Percentiles rank a stretch among this genome's conserved stretches.
Conservation (phyloP, 2,329 filamentous ascomycete genomes). For the Scedosporium apiospermum region DNA sequence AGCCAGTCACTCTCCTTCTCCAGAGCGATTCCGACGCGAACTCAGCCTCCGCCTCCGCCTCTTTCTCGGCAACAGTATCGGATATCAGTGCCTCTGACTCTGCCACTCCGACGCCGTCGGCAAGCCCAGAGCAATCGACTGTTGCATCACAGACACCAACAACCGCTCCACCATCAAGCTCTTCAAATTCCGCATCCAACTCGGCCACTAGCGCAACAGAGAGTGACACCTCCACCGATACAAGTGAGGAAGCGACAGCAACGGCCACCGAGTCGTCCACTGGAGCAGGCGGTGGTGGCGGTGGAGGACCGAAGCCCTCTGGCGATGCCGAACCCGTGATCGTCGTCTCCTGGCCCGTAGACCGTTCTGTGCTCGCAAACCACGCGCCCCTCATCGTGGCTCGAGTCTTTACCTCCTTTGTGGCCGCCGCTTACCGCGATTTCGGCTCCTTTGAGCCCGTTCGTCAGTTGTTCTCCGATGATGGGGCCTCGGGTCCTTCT, state of each 20-base stretch:
- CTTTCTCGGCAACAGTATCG: background rate
- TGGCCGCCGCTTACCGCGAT: background rate
- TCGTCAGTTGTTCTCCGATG: conserved; percentile 7
- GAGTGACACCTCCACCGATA: background rate
- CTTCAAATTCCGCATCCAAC: background rate
- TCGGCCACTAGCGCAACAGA: background rate
- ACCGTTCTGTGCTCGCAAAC: conserved; percentile 6
- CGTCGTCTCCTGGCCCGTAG: conserved; percentile 2
- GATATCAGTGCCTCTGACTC: background rate
- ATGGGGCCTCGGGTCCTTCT: conserved; percentile 5
- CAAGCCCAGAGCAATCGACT: background rate
- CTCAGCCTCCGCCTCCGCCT: background rate
- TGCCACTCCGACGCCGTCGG: background rate
- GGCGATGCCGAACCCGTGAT: conserved; percentile 2
- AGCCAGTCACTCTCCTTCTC: background rate
- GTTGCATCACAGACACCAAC: background rate
- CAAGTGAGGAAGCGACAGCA: background rate
- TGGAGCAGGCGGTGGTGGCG: background rate
- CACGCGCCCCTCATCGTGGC: conserved; percentile 7
- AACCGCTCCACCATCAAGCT: background rate
- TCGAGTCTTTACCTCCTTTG: conserved; percentile 4
- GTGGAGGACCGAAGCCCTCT: background rate
- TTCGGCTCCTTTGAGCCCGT: conserved; percentile 6
- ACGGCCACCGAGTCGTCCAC: background rate
- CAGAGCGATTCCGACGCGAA: background rate